Percentiles rank a stretch among this genome's conserved stretches.
Evolutionary conservation across 1,284 basidiomycete species (phyloP).

Genomic region (Cryptococcus maquisensis): DNA sequence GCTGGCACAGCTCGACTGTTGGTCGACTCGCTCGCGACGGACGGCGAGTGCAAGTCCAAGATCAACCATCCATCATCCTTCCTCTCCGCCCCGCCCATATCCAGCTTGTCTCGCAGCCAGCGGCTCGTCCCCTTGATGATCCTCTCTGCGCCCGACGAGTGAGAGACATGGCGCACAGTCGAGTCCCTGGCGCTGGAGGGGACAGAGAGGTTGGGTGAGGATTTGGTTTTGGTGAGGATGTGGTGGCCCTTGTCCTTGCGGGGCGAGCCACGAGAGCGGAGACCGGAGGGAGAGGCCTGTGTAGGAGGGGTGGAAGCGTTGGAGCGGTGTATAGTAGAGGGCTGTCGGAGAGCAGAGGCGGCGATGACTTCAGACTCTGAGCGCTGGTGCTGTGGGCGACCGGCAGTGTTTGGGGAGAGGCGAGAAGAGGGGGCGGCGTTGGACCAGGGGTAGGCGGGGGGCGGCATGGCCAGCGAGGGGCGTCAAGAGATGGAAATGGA

Average conservation of each 20-base stretch:
- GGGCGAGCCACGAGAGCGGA: background rate
- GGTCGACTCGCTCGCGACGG: background rate
- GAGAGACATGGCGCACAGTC: background rate
- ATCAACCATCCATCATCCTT: background rate
- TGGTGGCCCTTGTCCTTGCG: background rate
- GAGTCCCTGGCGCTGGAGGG: background rate
- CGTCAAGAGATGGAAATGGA: background rate
- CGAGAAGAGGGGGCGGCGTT: background rate
- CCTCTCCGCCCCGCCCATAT: background rate
- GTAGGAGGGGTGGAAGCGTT: background rate
- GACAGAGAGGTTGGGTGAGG: background rate
- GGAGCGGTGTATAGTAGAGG: background rate
- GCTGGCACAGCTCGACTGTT: background rate
- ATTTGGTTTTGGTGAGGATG: background rate
- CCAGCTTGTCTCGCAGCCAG: background rate
- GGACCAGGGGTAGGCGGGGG: background rate
- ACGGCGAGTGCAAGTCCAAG: background rate
- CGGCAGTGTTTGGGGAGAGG: background rate
- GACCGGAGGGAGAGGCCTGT: background rate
- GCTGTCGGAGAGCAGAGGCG: background rate
- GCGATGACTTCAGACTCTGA: background rate
- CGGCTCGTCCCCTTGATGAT: constrained; percentile 1
- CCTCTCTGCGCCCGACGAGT: background rate
- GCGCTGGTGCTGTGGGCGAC: background rate
- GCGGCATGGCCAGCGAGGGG: background rate